phyloP scores from a whole-genome alignment of 352 stramenopile species.

The Pythium sp. region DNA sequence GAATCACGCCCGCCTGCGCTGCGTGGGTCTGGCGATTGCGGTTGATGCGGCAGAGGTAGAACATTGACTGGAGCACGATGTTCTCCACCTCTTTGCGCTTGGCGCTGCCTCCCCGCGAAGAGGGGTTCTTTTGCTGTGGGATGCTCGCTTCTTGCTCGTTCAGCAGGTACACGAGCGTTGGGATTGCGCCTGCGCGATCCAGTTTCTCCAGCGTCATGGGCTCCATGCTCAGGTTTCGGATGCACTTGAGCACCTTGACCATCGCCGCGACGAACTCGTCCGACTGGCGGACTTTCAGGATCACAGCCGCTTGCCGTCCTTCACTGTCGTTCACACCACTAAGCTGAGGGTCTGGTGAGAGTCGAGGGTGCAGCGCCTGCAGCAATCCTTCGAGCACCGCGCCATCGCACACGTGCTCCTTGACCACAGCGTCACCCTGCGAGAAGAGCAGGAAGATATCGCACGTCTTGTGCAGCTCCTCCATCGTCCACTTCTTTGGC shows the following conservation, averaged over 20 bases:
- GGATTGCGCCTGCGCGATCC: constrained; percentile 85
- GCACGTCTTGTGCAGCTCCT: constrained; percentile 78
- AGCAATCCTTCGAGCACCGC: constrained; percentile 70
- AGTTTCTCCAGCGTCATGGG: constrained; percentile 87
- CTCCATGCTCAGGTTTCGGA: constrained; percentile 91
- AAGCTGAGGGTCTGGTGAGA: constrained; percentile 4
- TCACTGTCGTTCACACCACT: constrained; percentile 4
- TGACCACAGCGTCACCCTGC: constrained; percentile 89
- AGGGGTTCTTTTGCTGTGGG: constrained; percentile 12
- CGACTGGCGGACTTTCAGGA: constrained; percentile 28
- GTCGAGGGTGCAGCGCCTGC: constrained; percentile 40
- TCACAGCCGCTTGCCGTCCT: neutral
- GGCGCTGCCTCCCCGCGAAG: constrained; percentile 14
- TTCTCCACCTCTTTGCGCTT: constrained; percentile 88
- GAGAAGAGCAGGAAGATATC: constrained; percentile 91
- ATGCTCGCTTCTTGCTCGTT: constrained; percentile 40
- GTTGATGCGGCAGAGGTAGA: constrained; percentile 92
- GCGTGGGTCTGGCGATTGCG: constrained; percentile 87
- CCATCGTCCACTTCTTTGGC: constrained; percentile 42
- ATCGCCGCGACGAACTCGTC: constrained; percentile 58
- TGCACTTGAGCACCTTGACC: constrained; percentile 82
- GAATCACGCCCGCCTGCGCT: constrained; percentile 86
- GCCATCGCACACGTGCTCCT: constrained; percentile 90
- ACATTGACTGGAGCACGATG: constrained; percentile 90
- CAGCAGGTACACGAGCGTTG: constrained; percentile 78